Evolutionary conservation across 371 early-diverging fungal genomes (phyloP).

Genomic region (Mucor saturninus): DNA sequence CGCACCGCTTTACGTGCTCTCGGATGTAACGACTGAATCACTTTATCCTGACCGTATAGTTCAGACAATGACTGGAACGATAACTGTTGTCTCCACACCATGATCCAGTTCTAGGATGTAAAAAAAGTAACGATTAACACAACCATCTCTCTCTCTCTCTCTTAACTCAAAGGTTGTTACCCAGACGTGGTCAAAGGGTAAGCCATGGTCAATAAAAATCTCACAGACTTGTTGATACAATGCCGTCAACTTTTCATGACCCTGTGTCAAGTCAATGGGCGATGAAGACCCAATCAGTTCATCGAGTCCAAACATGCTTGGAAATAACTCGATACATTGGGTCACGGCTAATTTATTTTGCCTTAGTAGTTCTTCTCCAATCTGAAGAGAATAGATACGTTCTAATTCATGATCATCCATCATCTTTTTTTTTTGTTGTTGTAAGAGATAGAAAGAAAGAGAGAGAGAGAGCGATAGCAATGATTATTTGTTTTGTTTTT

Average conservation of each 20-base stretch:
- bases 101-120: slow-evolving; percentile 41
- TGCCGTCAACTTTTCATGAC: slow-evolving; percentile 37
- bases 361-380: slow-evolving; percentile 39
- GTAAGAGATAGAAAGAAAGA: background rate
- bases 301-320: slow-evolving; percentile 46
- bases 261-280: slow-evolving; percentile 19
- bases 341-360: slow-evolving; percentile 40
- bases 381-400: slow-evolving; percentile 31
- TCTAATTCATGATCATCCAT: slow-evolving; percentile 32
- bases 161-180: slow-evolving; percentile 18
- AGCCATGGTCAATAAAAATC: slow-evolving; percentile 33
- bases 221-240: slow-evolving; percentile 44
- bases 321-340: slow-evolving; percentile 40
- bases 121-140: background rate
- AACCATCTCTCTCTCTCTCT: too few species aligned
- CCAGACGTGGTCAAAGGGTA: slow-evolving; percentile 53
- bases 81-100: slow-evolving; percentile 51
- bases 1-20: slow-evolving; percentile 42
- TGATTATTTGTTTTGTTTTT: too few species aligned
- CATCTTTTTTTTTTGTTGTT: slow-evolving; percentile 6
- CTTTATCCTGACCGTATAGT: slow-evolving; percentile 40
- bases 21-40: slow-evolving; percentile 37
- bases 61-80: slow-evolving; percentile 37
- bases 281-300: slow-evolving; percentile 33
- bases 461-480: background rate